A percentile compares a stretch with the other conserved stretches of the same genome.
Evolutionary conservation across 2,329 filamentous ascomycete genomes (phyloP).

Genomic region (Biscogniauxia marginata): DNA sequence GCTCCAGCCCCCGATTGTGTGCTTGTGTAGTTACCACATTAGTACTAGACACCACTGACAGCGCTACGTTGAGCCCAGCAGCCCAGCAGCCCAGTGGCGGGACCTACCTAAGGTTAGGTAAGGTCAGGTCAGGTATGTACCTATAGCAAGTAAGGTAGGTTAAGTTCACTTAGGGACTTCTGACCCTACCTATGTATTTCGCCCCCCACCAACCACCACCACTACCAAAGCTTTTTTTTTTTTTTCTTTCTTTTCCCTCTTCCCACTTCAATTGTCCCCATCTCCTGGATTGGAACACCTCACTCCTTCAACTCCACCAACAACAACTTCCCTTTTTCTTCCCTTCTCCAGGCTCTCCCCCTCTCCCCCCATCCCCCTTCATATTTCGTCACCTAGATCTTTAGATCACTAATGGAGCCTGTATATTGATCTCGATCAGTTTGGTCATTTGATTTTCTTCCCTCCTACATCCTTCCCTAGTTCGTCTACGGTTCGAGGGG

Average conservation of each 20-base stretch:
- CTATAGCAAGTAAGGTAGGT: too few species aligned
- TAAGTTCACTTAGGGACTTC: neutral
- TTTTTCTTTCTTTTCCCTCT: neutral
- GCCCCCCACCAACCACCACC: neutral
- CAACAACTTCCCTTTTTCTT: slow-evolving; percentile 23
- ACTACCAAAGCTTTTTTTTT: neutral
- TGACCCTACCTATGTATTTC: neutral
- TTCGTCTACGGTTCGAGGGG: slow-evolving; percentile 7
- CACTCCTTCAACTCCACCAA: slow-evolving; percentile 1
- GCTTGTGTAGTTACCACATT: neutral
- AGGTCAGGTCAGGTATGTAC: too few species aligned
- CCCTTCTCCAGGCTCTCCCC: slow-evolving; percentile 33
- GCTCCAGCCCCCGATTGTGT: neutral
- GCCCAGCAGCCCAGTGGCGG: neutral
- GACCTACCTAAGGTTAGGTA: neutral
- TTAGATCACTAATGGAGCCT: slow-evolving; percentile 36
- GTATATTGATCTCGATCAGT: slow-evolving; percentile 36
- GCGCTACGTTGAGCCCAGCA: neutral
- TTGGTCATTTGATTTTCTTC: slow-evolving; percentile 30
- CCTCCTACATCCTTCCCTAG: slow-evolving; percentile 19
- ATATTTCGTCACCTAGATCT: slow-evolving; percentile 8
- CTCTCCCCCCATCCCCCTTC: slow-evolving; percentile 18
- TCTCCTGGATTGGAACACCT: slow-evolving; percentile 6
- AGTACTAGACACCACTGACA: neutral
- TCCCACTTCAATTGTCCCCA: neutral